Evolutionary conservation across 129 eudicot genomes (phyloP).

Genomic region (Escallonia herrerae): DNA sequence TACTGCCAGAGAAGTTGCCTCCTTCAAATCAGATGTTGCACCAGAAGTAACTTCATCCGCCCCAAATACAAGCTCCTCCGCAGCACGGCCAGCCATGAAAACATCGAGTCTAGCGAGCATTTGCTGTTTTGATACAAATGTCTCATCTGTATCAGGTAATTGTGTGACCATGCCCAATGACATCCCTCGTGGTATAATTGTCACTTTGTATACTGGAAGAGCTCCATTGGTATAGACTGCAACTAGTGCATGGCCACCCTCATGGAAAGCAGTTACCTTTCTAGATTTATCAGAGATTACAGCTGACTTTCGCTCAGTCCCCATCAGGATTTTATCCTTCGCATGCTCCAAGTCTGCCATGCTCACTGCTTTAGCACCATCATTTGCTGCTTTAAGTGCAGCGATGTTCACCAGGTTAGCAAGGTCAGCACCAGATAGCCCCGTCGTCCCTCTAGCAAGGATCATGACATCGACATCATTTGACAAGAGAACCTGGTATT

Average conservation of each 20-base stretch:
- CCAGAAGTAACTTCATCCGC: constrained; percentile 80
- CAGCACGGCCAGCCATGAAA: constrained; percentile 85
- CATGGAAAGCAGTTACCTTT: constrained; percentile 68
- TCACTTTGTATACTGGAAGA: constrained; percentile 80
- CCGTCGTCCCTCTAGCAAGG: constrained; percentile 87
- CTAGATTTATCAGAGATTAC: constrained; percentile 67
- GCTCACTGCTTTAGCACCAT: constrained; percentile 73
- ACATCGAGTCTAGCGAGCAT: constrained; percentile 89
- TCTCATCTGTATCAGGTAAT: constrained; percentile 71
- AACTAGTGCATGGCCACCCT: constrained; percentile 91
- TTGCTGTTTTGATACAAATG: constrained; percentile 60
- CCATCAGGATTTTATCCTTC: constrained; percentile 85
- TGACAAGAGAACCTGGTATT: constrained; percentile 56
- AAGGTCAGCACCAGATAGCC: constrained; percentile 91
- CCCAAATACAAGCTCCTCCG: constrained; percentile 84
- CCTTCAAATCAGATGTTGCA: constrained; percentile 63
- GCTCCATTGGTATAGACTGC: constrained; percentile 86
- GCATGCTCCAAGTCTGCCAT: constrained; percentile 74
- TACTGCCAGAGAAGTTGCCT: constrained; percentile 66
- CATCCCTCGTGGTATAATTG: constrained; percentile 86
- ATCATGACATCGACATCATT: constrained; percentile 71
- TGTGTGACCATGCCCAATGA: constrained; percentile 84
- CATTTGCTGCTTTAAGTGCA: constrained; percentile 88
- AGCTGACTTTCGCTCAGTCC: constrained; percentile 84
- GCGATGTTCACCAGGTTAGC: constrained; percentile 85